Evolutionary conservation across 169 alveolate genomes (phyloP).

Genomic region (Plasmodium reichenowi): DNA sequence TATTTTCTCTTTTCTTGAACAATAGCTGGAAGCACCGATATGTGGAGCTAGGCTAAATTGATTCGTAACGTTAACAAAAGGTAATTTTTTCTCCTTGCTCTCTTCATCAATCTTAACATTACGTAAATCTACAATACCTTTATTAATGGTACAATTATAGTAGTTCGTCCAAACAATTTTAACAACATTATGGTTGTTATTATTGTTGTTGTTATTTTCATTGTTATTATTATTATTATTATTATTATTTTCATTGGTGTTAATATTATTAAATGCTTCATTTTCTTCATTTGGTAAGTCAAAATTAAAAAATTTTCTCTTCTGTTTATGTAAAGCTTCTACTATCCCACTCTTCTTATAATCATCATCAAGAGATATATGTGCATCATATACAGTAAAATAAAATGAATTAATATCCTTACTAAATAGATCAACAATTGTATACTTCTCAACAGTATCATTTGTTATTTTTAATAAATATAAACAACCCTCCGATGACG

Average conservation of each 20-base stretch:
- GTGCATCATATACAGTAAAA: conserved; percentile 36
- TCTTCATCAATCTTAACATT: background rate
- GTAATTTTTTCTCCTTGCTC: conserved; percentile 4
- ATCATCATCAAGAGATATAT: conserved; percentile 17
- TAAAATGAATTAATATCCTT: conserved; percentile 35
- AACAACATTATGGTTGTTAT: background rate
- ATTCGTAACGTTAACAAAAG: conserved; percentile 6
- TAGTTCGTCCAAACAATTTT: conserved; percentile 34
- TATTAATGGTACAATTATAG: conserved; percentile 56
- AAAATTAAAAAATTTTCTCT: conserved; percentile 27
- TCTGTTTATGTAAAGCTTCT: conserved; percentile 9
- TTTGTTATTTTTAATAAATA: conserved; percentile 10
- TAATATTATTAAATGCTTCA: background rate
- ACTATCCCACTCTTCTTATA: background rate
- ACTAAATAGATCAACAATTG: conserved; percentile 28
- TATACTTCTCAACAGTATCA: conserved; percentile 4
- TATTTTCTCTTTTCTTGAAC: conserved; percentile 30
- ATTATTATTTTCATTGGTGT: background rate
- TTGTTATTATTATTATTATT: too few relatives aligned
- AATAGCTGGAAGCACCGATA: conserved; percentile 17
- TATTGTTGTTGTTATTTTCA: too few relatives aligned
- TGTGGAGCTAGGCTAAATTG: conserved; percentile 41
- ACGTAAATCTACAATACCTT: conserved; percentile 41
- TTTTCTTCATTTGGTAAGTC: background rate
- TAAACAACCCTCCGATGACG: conserved; percentile 41